A percentile compares a stretch with the other conserved stretches of the same genome.
phyloP scores from a whole-genome alignment of 129 eudicot genomes.

The Arctium lappa region DNA sequence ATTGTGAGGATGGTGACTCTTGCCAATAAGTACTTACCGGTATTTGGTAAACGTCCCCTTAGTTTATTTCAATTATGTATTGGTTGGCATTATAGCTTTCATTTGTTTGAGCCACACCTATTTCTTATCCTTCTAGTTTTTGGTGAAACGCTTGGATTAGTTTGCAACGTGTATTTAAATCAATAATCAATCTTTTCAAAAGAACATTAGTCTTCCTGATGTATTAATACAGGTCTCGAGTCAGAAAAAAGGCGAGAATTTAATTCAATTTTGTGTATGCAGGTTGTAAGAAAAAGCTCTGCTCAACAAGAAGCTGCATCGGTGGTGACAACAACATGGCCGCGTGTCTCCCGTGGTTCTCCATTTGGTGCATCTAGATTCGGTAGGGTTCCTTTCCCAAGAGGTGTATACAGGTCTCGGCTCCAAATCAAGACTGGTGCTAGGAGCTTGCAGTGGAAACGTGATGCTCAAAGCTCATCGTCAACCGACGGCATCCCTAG shows the following conservation, averaged over 20 bases:
- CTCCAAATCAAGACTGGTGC: constrained; percentile 64
- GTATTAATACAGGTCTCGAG: no score
- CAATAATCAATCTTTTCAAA: background rate
- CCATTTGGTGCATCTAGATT: constrained; percentile 68
- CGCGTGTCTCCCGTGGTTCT: constrained; percentile 51
- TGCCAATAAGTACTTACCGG: no score
- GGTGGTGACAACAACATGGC: constrained; percentile 35
- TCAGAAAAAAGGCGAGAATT: background rate
- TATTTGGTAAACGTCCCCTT: no score
- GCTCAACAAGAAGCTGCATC: constrained; percentile 57
- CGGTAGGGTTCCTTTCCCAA: constrained; percentile 53
- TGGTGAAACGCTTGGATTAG: background rate
- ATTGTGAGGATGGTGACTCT: no score
- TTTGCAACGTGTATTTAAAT: background rate
- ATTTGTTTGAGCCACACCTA: background rate
- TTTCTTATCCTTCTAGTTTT: background rate
- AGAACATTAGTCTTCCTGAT: background rate
- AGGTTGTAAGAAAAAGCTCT: constrained; percentile 70
- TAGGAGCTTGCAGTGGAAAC: constrained; percentile 95
- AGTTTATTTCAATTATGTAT: no score
- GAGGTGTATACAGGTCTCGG: constrained; percentile 51
- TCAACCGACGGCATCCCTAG: constrained; percentile 24
- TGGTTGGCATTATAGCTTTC: background rate
- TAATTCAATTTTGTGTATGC: constrained; percentile 3
- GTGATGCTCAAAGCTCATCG: constrained; percentile 42